These are phyloP conservation scores for Rutstroemia sp. DNA, from an alignment of 2,329 filamentous ascomycete genomes.

Conservation along the genomic window DNA sequence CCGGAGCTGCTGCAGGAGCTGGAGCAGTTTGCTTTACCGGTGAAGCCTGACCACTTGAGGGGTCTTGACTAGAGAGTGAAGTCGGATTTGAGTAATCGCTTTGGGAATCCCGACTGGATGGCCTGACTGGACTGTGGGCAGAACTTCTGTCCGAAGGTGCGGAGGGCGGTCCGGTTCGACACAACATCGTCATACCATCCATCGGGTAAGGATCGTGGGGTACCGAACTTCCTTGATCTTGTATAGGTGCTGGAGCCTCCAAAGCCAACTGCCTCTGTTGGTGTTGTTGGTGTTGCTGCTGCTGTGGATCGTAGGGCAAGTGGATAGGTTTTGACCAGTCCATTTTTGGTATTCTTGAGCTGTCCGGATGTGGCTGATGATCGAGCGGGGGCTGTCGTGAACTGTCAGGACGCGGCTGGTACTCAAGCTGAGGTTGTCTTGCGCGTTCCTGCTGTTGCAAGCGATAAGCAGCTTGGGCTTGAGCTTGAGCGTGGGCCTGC, in stretches of 20 bases:
- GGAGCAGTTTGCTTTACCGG: conserved; percentile 54
- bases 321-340: conserved; percentile 10
- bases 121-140: conserved; percentile 58
- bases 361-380: conserved; percentile 13
- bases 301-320: conserved; percentile 10
- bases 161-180: conserved; percentile 64
- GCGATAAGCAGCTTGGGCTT: conserved; percentile 6
- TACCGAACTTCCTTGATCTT: conserved; percentile 57
- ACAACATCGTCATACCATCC: conserved; percentile 97
- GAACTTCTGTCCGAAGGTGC: conserved; percentile 65
- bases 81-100: conserved; percentile 89
- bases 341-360: conserved; percentile 7
- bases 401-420: conserved; percentile 11
- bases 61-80: conserved; percentile 81
- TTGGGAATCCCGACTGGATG: conserved; percentile 78
- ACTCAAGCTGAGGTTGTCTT: conserved; percentile 12
- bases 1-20: background rate
- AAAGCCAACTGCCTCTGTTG: conserved; percentile 16
- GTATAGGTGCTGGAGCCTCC: conserved; percentile 47
- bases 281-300: too few relatives aligned
- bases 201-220: conserved; percentile 91
- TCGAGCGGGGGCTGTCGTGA: conserved; percentile 16
- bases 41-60: conserved; percentile 64
- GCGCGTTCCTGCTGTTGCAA: conserved; percentile 8
- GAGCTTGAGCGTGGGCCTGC: background rate